Evolutionary conservation across 2,329 filamentous ascomycete species (phyloP).

Genomic region (Fusarium mangiferae): DNA sequence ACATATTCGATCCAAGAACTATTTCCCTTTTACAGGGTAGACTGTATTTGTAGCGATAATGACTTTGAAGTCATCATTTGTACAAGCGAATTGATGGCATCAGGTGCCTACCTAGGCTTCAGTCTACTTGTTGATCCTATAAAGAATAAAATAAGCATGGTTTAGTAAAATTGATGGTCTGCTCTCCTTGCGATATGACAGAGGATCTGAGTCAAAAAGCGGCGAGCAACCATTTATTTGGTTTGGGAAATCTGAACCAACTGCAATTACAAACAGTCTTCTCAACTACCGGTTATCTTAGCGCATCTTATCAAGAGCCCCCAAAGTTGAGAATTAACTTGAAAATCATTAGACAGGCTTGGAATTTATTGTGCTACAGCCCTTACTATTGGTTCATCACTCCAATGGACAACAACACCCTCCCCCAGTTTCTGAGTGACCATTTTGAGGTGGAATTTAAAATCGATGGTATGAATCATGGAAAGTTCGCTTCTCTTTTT

Average conservation of each 20-base stretch:
- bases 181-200: no score
- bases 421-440: no score
- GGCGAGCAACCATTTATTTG: rapidly evolving
- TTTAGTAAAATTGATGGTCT: not conserved
- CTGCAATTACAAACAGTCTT: not conserved
- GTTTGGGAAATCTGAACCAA: not conserved
- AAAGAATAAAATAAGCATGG: not conserved
- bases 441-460: not conserved
- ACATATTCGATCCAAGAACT: not conserved
- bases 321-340: no score
- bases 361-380: not conserved
- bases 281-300: not conserved
- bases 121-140: not conserved
- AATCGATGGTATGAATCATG: not conserved
- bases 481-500: not conserved
- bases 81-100: not conserved
- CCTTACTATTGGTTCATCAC: not conserved
- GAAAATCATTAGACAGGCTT: no score
- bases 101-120: not conserved
- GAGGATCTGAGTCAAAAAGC: not conserved
- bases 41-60: not conserved
- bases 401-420: not conserved
- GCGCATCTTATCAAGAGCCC: not conserved
- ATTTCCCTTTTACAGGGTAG: not conserved
- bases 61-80: not conserved